phyloP scores from a whole-genome alignment of 495 filamentous ascomycete genomes.

The Extremus antarcticus region DNA sequence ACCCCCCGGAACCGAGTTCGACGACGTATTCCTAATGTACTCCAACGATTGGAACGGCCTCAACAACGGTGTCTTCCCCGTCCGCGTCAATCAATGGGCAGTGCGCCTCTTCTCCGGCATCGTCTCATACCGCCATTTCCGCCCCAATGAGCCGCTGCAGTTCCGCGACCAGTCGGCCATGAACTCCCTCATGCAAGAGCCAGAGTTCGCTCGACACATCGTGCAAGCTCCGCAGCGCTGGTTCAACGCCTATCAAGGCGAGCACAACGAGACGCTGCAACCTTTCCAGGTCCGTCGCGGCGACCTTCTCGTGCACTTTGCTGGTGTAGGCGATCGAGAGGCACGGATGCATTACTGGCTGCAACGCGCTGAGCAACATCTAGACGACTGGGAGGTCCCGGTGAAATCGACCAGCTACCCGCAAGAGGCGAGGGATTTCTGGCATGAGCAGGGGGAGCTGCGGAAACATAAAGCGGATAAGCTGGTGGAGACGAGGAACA shows the following conservation, averaged over 20 bases:
- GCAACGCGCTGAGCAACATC: constrained; percentile 29
- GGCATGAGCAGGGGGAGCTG: constrained; percentile 21
- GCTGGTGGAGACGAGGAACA: constrained; percentile 9
- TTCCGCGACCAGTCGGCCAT: constrained; percentile 34
- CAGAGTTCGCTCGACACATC: constrained; percentile 20
- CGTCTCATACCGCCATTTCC: constrained; percentile 35
- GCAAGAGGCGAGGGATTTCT: constrained; percentile 30
- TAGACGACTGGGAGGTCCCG: constrained; percentile 33
- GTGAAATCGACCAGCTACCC: constrained; percentile 28
- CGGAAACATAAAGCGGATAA: constrained; percentile 9
- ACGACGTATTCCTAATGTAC: constrained; percentile 38
- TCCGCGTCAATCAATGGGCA: constrained; percentile 40
- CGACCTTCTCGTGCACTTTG: constrained; percentile 32
- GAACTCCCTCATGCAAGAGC: constrained; percentile 25
- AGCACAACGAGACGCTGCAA: constrained; percentile 22
- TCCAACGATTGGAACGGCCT: constrained; percentile 44
- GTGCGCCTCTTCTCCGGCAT: constrained; percentile 38
- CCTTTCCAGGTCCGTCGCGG: constrained; percentile 26
- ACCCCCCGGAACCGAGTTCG: constrained; percentile 30
- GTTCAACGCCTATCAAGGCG: constrained; percentile 34
- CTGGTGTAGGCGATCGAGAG: constrained; percentile 23
- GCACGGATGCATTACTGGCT: constrained; percentile 28
- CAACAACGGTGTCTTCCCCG: constrained; percentile 45
- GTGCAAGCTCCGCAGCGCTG: constrained; percentile 29
- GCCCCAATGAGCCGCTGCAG: constrained; percentile 28